Evolutionary conservation across 768 basidiomycete species (phyloP), one percentile per base, ranked within the genome.

Genomic region (Tephrocybe sp.): DNA sequence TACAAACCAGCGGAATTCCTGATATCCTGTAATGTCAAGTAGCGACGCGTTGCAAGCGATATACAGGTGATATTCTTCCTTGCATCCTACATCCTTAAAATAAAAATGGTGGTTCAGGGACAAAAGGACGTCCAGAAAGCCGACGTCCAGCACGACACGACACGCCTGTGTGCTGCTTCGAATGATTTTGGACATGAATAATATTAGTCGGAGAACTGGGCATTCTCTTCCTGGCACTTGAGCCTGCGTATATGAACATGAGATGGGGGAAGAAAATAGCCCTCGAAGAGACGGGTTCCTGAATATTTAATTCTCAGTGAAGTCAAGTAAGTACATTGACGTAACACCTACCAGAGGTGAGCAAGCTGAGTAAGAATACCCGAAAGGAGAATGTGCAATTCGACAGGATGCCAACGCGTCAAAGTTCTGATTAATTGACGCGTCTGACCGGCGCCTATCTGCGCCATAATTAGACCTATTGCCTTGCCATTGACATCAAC

Each of bases 1-100:
- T 3, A 58, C 49, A 31, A 52, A 25, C 18, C 38, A 32, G 9
- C 53, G 53, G n/a, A 13, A 25, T 47, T 58, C 53, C n/a, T 36
- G 44, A 11, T 58, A 58, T 1, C 47, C 56, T 1, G 44, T 52
- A n/a, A 55, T 42, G 13, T 58, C 56, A 9, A 55, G 35, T 16
- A 58, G 19, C 1, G 53, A 47, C 8, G 53, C 53, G 26, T 58
- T 58, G n/a, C 50, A 54, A 5, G 56, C 56, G 32, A 58, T 52
- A 35, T 50, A 50, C 18, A 57, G 26, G 24, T 47, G 16, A 12
- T 53, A 34, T 38, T 40, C 42, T 22, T 47, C 44, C 4, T 44
- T 41, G 35, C 34, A 22, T 5, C 28, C 21, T 9, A 39, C 25
- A 9, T 27, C 13, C 6, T 24, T 13, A 31, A 40, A 50, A 25